Percentiles rank a stretch among this genome's conserved stretches.
Conservation (phyloP, 2,329 filamentous ascomycete genomes). For the Penicillium fuscoglaucum region DNA sequence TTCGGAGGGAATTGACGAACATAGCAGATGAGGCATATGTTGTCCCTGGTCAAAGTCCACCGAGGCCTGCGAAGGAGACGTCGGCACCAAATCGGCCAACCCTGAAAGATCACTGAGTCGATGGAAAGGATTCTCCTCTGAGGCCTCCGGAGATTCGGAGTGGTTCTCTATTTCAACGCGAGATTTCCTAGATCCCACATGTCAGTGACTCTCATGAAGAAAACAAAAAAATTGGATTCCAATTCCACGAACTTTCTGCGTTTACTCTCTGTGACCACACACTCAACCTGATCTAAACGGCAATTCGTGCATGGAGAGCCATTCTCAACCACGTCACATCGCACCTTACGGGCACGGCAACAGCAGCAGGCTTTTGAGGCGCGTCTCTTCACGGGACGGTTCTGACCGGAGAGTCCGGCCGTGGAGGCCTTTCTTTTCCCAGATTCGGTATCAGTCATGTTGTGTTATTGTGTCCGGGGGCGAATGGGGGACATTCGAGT, state of each 20-base stretch:
- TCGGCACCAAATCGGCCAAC: constrained; percentile 34
- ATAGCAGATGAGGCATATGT: constrained; percentile 65
- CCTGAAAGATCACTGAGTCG: constrained; percentile 32
- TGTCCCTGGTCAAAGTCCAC: constrained; percentile 52
- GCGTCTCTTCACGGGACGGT: constrained; percentile 71
- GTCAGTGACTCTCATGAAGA: not conserved
- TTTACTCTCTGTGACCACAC: constrained; percentile 73
- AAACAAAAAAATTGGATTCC: constrained; percentile 3
- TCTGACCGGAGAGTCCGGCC: constrained; percentile 55
- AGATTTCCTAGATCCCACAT: constrained; percentile 37
- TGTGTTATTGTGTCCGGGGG: constrained; percentile 17
- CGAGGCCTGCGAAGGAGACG: constrained; percentile 48
- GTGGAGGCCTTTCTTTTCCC: constrained; percentile 59
- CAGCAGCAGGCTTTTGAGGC: constrained; percentile 90
- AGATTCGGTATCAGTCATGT: constrained; percentile 35
- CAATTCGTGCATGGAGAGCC: constrained; percentile 86
- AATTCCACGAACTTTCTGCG: constrained; percentile 58
- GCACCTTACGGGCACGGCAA: constrained; percentile 84
- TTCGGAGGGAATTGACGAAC: constrained; percentile 46
- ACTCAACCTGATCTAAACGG: constrained; percentile 56
- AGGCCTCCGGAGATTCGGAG: constrained; percentile 38
- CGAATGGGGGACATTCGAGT: constrained; percentile 24
- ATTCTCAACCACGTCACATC: constrained; percentile 88
- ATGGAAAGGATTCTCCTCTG: constrained; percentile 37
- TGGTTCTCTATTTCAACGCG: constrained; percentile 43